Evolutionary conservation across 225 moss, liverwort and hornwort species (phyloP), one percentile per base, ranked within the genome.

Genomic region (Sphagnum contortum): DNA sequence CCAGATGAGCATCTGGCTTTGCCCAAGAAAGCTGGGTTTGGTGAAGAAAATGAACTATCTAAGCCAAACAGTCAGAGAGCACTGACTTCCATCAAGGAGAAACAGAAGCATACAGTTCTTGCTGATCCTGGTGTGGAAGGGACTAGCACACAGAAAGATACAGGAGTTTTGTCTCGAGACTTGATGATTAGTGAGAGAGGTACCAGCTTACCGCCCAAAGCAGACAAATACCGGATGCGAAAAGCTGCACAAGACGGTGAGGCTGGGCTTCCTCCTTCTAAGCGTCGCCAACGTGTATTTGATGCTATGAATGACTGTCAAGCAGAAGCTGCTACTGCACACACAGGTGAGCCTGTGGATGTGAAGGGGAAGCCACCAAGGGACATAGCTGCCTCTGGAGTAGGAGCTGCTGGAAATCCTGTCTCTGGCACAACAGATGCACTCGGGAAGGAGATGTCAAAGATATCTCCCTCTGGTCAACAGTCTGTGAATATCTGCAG

Each of bases 221-320:
- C 90, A 59, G 90, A 85, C 50, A 92, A 98, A 73, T 93, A 92
- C 59, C 78, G 93, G 64, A 93, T 93, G 72, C 79, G 98, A 71
- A 96, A 92, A 68, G 88, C 84, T 29, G 78, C 92, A 11, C 80
- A 84, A 53, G 92, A 92, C 63, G 87, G 87, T 62, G 98, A 98
- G 75, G 89, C 85, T 57, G 91, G 81, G 5, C 85, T 98, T 2
- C 98, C 98, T 48, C 98, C 98, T 9, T 87, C 90, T 5, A 98
- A 98, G 64, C 83, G 92, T 45, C 80, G 91, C 79, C 83, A 89
- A 71, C 85, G 88, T 67, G 96, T 90, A 45, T 87, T 88, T 70
- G 93, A 93, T 29, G 90, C 93, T 5, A 82, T 80, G 71, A 85
- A 71, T 73, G 86, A 79, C 48, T 73, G 79, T 70, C 88, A 84